Base-by-base conservation (phyloP, 176 grass and related monocot genomes). In the Oryza meyeriana region DNA sequence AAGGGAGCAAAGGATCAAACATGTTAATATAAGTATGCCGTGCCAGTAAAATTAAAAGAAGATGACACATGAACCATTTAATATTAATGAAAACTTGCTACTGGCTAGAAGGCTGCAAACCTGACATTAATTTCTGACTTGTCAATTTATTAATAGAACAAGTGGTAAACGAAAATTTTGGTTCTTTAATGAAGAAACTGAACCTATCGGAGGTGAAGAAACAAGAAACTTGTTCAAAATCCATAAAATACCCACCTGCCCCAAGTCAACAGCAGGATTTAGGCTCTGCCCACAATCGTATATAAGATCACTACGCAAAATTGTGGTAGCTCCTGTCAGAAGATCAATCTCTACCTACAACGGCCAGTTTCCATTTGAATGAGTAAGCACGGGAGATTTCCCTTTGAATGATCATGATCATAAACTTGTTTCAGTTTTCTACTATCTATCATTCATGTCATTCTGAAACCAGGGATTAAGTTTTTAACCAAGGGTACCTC, bases 241-340 rank as follows among this genome's bases (percentile, higher is more conserved):
- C 55, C 18, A 61, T 29, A 65, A 67, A 79, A 44, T 45, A 71
- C 79, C 22, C 30, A 98, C 95, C 95, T 98, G 92, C 55, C 95
- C 90, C 77, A 98, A 86, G 88, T 95, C 95, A 71, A 98, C 85
- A 27, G 92, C 95, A 84, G 92, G 92, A 83, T 98, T 98, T 87
- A 98, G 91, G 69, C 95, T 98, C 81, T 88, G 95, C 20, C 95
- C 95, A 79, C 87, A 98, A 71, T 98, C 95, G 29, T 98, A 98
- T 71, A 88, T 91, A 83, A 98, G 86, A 88, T 98, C 92, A 41
- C 88, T 91, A 61, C 66, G 77, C 79, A 98, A 55, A 91, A 98
- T 88, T 8, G 79, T 95, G 76, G 85, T 90, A 33, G 88, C 84
- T 82, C 95, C 92, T 41, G 95, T 95, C 58, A 95, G 90, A 93